Conservation (phyloP, 1,284 basidiomycete genomes). For the Leccinum variabile region DNA sequence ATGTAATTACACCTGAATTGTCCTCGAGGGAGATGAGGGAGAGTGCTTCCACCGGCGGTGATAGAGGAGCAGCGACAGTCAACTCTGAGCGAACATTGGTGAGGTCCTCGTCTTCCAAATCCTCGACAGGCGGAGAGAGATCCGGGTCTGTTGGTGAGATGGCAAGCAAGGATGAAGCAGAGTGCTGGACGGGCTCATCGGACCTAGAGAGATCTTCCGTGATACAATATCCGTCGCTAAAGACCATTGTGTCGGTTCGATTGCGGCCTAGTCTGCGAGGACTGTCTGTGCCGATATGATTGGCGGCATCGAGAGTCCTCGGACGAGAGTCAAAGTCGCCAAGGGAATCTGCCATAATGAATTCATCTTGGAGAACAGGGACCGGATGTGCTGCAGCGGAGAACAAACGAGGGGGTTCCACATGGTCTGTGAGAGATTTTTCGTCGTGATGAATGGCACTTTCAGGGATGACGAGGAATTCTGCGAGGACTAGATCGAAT, state of each 20-base stretch:
- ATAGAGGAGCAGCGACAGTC: constrained; percentile 20
- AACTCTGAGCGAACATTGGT: constrained; percentile 27
- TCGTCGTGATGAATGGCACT: constrained; percentile 34
- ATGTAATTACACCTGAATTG: constrained; percentile 2
- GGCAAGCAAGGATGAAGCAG: constrained; percentile 13
- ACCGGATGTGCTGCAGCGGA: constrained; percentile 45
- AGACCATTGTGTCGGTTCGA: constrained; percentile 78
- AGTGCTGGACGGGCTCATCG: constrained; percentile 16
- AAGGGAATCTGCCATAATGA: constrained; percentile 18
- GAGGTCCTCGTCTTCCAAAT: constrained; percentile 29
- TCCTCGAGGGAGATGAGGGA: constrained; percentile 32
- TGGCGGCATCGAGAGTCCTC: constrained; percentile 26
- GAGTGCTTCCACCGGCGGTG: constrained; percentile 33
- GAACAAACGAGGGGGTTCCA: constrained; percentile 49
- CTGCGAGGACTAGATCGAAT: constrained; percentile 80
- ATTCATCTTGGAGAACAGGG: constrained; percentile 20
- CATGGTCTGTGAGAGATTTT: constrained; percentile 34
- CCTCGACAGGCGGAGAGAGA: constrained; percentile 21
- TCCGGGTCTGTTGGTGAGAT: constrained; percentile 11
- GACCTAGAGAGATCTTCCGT: constrained; percentile 44
- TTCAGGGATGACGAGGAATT: constrained; percentile 79
- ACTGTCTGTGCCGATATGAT: constrained; percentile 40
- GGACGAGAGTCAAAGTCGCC: constrained; percentile 18
- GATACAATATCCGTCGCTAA: constrained; percentile 51
- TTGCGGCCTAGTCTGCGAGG: constrained; percentile 57